Evolutionary conservation across 768 basidiomycete species (phyloP).

Genomic region (Kockovaella imperatae): DNA sequence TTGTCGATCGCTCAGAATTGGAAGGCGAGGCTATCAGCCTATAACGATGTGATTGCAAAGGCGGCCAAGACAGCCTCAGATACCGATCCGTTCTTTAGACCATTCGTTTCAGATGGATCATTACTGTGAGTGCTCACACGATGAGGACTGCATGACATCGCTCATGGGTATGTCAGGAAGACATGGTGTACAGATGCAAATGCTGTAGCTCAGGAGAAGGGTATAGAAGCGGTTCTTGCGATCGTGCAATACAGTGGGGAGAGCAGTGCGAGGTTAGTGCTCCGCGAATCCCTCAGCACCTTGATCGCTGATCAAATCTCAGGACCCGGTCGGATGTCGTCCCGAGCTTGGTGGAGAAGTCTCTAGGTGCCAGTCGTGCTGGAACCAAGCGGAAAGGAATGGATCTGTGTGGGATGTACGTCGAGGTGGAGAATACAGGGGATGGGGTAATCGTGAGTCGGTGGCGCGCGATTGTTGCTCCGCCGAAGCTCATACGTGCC

Average conservation of each 20-base stretch:
- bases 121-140: slow-evolving; percentile 51
- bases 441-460: slow-evolving; percentile 76
- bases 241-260: slow-evolving; percentile 89
- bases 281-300: neutral
- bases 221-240: slow-evolving; percentile 75
- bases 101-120: slow-evolving; percentile 69
- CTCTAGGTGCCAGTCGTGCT: slow-evolving; percentile 78
- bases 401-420: slow-evolving; percentile 79
- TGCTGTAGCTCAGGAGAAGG: slow-evolving; percentile 97
- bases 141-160: neutral
- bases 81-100: slow-evolving; percentile 85
- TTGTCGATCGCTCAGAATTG: slow-evolving; percentile 57
- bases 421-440: slow-evolving; percentile 85
- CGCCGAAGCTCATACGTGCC: neutral
- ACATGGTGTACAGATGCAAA: slow-evolving; percentile 84
- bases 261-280: slow-evolving; percentile 58
- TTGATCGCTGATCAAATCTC: neutral
- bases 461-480: neutral
- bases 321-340: slow-evolving; percentile 51
- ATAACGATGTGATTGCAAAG: slow-evolving; percentile 74
- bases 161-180: slow-evolving; percentile 47
- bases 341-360: slow-evolving; percentile 92
- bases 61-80: slow-evolving; percentile 87
- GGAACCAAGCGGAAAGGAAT: slow-evolving; percentile 82
- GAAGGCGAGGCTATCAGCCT: slow-evolving; percentile 94